A percentile compares a stretch with the other conserved stretches of the same genome.
Conservation (phyloP, 23 red algal species). For the Gracilariopsis chorda region DNA sequence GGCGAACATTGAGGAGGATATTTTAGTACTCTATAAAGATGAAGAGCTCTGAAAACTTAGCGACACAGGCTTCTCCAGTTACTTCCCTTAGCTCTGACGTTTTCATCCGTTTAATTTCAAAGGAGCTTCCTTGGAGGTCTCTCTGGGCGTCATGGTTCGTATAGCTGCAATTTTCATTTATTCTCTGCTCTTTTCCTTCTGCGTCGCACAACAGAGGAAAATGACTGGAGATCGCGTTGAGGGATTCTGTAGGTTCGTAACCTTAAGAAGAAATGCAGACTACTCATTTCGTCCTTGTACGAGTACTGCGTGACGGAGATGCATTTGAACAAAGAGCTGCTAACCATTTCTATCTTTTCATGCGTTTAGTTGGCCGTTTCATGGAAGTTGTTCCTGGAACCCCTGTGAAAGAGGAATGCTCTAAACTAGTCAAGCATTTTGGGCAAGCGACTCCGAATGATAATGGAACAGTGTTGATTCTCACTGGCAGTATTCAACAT, state of each 20-base stretch:
- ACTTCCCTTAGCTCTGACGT: no score
- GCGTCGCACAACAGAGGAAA: neutral
- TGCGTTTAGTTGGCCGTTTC: neutral
- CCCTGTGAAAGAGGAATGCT: constrained; percentile 13
- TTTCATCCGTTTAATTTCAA: no score
- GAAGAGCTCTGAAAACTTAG: no score
- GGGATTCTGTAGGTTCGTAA: constrained; percentile 29
- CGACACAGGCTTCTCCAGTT: no score
- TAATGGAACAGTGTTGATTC: neutral
- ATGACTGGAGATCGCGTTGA: constrained; percentile 19
- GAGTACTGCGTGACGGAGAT: neutral
- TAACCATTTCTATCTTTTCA: neutral
- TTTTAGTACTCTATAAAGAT: no score
- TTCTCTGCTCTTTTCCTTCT: neutral
- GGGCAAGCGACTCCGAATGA: neutral
- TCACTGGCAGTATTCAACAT: constrained; percentile 4
- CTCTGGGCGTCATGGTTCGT: neutral
- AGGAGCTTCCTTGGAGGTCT: no score
- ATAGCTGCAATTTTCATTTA: neutral
- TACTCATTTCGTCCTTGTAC: neutral
- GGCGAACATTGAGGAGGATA: no score
- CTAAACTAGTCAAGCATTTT: constrained; percentile 12
- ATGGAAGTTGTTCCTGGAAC: constrained; percentile 25
- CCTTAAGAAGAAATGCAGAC: no score
- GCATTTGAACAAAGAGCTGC: neutral